Conservation (phyloP, 2,329 filamentous ascomycete genomes). For the Aspergillus fijiensis region DNA sequence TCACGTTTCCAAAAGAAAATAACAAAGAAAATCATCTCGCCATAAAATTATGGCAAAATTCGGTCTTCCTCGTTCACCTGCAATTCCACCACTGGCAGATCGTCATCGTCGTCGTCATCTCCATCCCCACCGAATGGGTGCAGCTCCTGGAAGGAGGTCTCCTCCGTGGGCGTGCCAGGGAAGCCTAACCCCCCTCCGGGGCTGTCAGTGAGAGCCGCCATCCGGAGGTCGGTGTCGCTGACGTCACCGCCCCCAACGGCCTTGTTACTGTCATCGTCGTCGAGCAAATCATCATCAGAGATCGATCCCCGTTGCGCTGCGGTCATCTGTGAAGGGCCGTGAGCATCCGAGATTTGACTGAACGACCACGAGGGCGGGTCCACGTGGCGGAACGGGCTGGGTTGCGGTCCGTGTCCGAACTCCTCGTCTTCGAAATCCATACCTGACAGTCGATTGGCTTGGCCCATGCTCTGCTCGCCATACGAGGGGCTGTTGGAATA, state of each 20-base stretch:
- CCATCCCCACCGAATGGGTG: constrained; percentile 33
- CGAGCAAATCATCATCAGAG: constrained; percentile 34
- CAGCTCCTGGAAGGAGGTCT: constrained; percentile 33
- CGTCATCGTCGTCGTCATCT: constrained; percentile 32
- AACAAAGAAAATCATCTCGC: constrained; percentile 1
- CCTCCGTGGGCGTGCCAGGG: constrained; percentile 28
- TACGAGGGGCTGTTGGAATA: constrained; percentile 29
- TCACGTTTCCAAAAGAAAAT: constrained; percentile 19
- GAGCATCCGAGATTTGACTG: constrained; percentile 30
- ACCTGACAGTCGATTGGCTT: constrained; percentile 28
- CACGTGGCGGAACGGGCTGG: constrained; percentile 26
- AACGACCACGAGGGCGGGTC: constrained; percentile 41
- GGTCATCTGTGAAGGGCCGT: constrained; percentile 31
- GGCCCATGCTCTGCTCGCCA: constrained; percentile 24
- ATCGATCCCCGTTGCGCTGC: constrained; percentile 26
- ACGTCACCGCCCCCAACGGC: constrained; percentile 40
- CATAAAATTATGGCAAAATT: constrained; percentile 16
- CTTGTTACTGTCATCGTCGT: constrained; percentile 42
- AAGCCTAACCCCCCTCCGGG: constrained; percentile 19
- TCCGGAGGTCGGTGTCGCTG: constrained; percentile 34
- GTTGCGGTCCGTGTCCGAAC: constrained; percentile 22
- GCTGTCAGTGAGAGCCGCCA: constrained; percentile 31
- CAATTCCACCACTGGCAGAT: constrained; percentile 45
- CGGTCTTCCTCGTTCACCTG: constrained; percentile 37
- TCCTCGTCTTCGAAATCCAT: constrained; percentile 37